Conservation (phyloP, 2,329 filamentous ascomycete genomes). For the Fusarium pininemorale region DNA sequence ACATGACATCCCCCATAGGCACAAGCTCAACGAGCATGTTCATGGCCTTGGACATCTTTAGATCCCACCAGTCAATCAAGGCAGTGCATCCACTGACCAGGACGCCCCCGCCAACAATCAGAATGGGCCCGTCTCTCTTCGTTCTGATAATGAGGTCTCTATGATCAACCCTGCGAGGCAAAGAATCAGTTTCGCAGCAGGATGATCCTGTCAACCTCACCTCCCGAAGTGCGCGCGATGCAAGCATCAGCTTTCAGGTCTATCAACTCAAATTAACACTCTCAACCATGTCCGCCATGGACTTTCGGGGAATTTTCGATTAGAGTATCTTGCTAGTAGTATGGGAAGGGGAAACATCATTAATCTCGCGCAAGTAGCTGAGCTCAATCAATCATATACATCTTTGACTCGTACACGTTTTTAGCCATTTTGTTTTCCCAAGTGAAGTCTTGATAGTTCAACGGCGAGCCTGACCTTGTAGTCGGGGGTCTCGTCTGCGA, state of each 20-base stretch:
- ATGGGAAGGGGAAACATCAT: background rate
- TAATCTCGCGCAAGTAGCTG: background rate
- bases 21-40: too few relatives aligned
- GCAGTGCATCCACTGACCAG: too few relatives aligned
- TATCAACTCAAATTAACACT: background rate
- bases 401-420: background rate
- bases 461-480: background rate
- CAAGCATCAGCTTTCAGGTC: background rate
- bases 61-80: background rate
- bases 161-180: background rate
- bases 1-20: too few relatives aligned
- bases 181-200: background rate
- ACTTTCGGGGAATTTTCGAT: background rate
- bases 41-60: too few relatives aligned
- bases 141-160: too few relatives aligned
- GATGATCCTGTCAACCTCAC: background rate
- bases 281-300: background rate
- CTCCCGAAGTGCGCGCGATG: background rate
- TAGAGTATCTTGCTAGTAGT: background rate
- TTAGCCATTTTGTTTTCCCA: background rate
- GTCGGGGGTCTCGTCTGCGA: background rate
- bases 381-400: background rate
- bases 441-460: background rate
- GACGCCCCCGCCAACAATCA: too few relatives aligned
- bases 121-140: too few relatives aligned